A percentile compares a stretch with the other conserved stretches of the same genome.
phyloP scores from a whole-genome alignment of 495 filamentous ascomycete genomes.

The Aspergillus conjunctus region DNA sequence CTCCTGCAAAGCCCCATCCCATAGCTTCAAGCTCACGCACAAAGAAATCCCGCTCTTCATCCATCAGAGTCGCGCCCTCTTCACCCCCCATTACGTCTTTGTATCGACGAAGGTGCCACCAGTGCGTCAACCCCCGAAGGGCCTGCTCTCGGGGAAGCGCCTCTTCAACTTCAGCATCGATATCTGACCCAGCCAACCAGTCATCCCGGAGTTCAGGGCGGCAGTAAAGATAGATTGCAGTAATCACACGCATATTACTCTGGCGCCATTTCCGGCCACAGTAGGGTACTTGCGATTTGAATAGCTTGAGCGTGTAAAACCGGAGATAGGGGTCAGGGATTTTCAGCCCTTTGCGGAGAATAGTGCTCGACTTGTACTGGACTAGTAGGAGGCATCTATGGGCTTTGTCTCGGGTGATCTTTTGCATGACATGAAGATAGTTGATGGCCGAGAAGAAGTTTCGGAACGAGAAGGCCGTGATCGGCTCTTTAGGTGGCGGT shows the following conservation, averaged over 20 bases:
- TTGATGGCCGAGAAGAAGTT: conserved; percentile 95
- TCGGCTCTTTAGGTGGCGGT: conserved; percentile 69
- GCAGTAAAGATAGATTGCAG: conserved; percentile 91
- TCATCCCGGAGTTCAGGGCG: conserved; percentile 91
- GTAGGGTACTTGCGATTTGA: conserved; percentile 97
- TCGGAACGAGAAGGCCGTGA: conserved; percentile 87
- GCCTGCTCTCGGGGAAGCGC: conserved; percentile 89
- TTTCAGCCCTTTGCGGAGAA: conserved; percentile 85
- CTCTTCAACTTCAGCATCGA: conserved; percentile 91
- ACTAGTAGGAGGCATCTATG: conserved; percentile 92
- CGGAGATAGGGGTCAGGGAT: conserved; percentile 85
- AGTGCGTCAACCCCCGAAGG: conserved; percentile 81
- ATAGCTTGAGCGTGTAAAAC: conserved; percentile 93
- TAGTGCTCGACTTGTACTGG: conserved; percentile 88
- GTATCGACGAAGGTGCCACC: conserved; percentile 85
- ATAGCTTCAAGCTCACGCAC: conserved; percentile 84
- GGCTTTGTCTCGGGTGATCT: conserved; percentile 90
- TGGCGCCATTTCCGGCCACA: conserved; percentile 98
- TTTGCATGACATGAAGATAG: conserved; percentile 92
- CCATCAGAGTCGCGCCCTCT: conserved; percentile 55
- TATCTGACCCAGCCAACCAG: conserved; percentile 88
- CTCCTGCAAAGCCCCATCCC: conserved; percentile 55
- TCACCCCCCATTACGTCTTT: conserved; percentile 77
- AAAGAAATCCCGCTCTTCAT: conserved; percentile 89
- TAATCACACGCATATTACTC: conserved; percentile 97